Conservation (phyloP, 2,329 filamentous ascomycete species). For the Rutstroemia sp. region DNA sequence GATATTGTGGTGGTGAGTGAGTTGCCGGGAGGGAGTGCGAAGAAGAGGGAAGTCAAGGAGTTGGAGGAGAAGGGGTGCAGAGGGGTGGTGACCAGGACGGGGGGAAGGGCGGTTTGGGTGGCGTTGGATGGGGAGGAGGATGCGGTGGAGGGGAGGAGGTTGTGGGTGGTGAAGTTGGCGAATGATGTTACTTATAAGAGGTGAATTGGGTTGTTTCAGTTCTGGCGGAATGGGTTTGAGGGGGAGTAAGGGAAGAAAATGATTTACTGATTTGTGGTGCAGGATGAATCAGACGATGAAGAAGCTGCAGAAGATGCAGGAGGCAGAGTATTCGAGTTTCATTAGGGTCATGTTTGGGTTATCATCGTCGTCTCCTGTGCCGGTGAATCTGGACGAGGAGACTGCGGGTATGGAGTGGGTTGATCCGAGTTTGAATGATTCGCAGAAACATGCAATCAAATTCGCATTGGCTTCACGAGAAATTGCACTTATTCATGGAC, state of each 20-base stretch:
- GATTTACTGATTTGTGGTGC: conserved; percentile 24
- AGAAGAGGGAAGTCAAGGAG: conserved; percentile 60
- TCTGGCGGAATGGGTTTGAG: not conserved
- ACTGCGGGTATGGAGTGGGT: conserved; percentile 48
- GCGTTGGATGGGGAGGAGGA: conserved; percentile 55
- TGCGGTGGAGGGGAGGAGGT: conserved; percentile 30
- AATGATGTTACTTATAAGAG: conserved; percentile 58
- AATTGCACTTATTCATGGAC: conserved; percentile 86
- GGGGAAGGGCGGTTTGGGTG: conserved; percentile 51
- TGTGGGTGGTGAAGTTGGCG: conserved; percentile 61
- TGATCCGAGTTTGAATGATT: conserved; percentile 55
- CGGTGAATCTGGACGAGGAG: conserved; percentile 36
- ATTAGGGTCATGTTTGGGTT: conserved; percentile 56
- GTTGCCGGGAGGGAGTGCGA: conserved; percentile 57
- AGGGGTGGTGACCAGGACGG: conserved; percentile 63
- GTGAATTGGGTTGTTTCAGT: conserved; percentile 9
- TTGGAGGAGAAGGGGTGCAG: conserved; percentile 59
- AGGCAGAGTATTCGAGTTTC: conserved; percentile 51
- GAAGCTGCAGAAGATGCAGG: conserved; percentile 48
- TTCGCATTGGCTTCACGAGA: conserved; percentile 80
- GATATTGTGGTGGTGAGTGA: conserved; percentile 73
- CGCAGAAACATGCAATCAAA: conserved; percentile 61
- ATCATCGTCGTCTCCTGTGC: conserved; percentile 42
- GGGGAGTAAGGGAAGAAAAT: not conserved
- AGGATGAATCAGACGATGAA: conserved; percentile 60